Percentiles rank a stretch among this genome's conserved stretches.
phyloP scores from a whole-genome alignment of 2,329 filamentous ascomycete species.

The Nemania sp. region DNA sequence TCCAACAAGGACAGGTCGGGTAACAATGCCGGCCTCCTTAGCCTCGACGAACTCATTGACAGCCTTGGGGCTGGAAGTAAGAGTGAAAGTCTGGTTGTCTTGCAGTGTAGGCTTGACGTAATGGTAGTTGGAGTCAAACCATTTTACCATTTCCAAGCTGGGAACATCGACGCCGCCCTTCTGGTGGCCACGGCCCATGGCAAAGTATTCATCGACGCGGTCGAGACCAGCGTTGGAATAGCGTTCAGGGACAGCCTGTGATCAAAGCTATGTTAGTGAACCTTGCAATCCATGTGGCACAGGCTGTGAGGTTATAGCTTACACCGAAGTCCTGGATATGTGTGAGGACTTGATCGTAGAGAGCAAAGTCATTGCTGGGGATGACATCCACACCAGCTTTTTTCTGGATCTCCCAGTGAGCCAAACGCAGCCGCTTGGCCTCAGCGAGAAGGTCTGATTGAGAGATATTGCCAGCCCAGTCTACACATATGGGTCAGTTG shows the following conservation, averaged over 20 bases:
- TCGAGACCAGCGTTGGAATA: conserved; percentile 90
- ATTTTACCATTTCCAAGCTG: conserved; percentile 98
- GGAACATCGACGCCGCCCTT: conserved; percentile 93
- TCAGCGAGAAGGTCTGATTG: conserved; percentile 88
- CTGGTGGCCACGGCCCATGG: conserved; percentile 98
- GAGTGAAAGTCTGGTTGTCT: conserved; percentile 95
- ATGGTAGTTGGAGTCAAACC: conserved; percentile 99
- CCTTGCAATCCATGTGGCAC: neutral
- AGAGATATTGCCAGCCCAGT: conserved; percentile 93
- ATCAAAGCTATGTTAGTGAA: conserved; percentile 26
- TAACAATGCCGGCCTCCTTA: conserved; percentile 92
- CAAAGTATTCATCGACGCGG: conserved; percentile 95
- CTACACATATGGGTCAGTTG: conserved; percentile 35
- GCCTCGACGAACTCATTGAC: conserved; percentile 94
- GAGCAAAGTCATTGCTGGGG: conserved; percentile 98
- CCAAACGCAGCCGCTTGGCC: conserved; percentile 94
- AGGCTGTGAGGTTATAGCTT: conserved; percentile 45
- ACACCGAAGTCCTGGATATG: conserved; percentile 98
- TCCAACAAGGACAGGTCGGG: conserved; percentile 91
- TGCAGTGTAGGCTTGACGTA: conserved; percentile 99
- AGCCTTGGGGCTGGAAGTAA: conserved; percentile 85
- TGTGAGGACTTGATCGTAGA: conserved; percentile 96
- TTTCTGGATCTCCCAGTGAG: conserved; percentile 99
- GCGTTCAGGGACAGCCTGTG: conserved; percentile 83
- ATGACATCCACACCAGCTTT: conserved; percentile 96